Base-by-base conservation (phyloP, 805 yeast genomes). In the Lipomyces sp. region DNA sequence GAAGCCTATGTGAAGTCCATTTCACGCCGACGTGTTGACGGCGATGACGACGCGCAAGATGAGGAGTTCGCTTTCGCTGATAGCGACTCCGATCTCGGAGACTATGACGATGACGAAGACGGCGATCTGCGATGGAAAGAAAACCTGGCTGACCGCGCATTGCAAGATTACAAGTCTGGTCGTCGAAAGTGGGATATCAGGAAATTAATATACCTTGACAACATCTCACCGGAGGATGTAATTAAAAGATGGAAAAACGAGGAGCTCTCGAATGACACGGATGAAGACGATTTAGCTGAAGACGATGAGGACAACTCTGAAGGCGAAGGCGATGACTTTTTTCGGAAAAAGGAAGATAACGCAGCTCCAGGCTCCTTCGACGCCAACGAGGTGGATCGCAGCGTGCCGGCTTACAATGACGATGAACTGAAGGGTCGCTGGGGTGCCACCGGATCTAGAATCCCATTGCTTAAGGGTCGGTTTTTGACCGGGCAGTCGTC, bases 201-300 rank as follows among this genome's bases (percentile, higher is more conserved):
- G 60, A 86, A 85, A 63, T 70, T 91, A 49, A 71, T 93, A 3
- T 91, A 93, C 67, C 75, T 85, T 79, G 81, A 83, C 50, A 84
- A 86, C 59, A 74, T 88, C 37, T 79, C 81, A 11, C 90, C 97
- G 0, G 73, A 70, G 1, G 93, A 84, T 57, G 93, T 78, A 31
- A 72, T 87, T 41, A 72, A 71, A 36, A 77, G 90, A 68, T 86
- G 95, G 95, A 79, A 68, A 58, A 80, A 79, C 60, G 75, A 73
- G 18, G 50, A 55, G 29, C 40, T 53, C 16, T 41, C 34, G 1
- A 72, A 70, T n/a, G 73, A 71, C 8, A 73, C 70, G 2, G 74
- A 72, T 3, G 73, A 71, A 14, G 75, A 70, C 19, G 74, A 68
- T 14, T 64, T 62, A 22, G 78, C 73, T 41, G 72, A 70, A 0